Evolutionary conservation across 192 early-diverging fungal genomes (phyloP).

Genomic region (Podila horticola): DNA sequence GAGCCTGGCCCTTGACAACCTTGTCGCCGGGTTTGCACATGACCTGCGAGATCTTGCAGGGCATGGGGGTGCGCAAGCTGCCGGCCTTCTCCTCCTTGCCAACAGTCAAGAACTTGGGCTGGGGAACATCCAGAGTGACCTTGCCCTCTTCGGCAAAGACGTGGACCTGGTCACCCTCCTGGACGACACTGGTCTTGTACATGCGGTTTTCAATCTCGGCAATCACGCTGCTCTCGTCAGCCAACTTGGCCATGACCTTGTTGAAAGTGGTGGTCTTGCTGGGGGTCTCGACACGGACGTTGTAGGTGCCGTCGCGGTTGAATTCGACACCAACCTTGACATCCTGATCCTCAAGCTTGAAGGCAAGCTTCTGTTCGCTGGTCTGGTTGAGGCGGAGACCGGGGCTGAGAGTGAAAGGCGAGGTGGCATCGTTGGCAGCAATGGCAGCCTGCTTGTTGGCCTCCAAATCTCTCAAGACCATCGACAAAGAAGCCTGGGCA

Average conservation of each 20-base stretch:
- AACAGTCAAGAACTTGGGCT: conserved; percentile 63
- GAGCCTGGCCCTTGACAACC: conserved; percentile 81
- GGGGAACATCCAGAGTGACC: conserved; percentile 63
- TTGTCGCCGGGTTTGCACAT: conserved; percentile 72
- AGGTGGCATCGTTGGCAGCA: conserved; percentile 32
- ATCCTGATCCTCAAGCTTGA: conserved; percentile 48
- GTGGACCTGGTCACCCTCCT: conserved; percentile 58
- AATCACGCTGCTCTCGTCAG: conserved; percentile 61
- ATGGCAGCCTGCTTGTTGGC: conserved; percentile 39
- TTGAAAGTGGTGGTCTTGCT: conserved; percentile 46
- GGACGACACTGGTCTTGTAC: conserved; percentile 71
- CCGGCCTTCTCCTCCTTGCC: conserved; percentile 61
- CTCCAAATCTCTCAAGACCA: conserved; percentile 48
- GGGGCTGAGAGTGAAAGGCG: conserved; percentile 57
- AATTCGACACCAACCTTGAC: conserved; percentile 52
- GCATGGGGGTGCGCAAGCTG: conserved; percentile 92
- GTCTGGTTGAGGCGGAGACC: conserved; percentile 62
- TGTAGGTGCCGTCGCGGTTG: conserved; percentile 47
- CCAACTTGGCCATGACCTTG: conserved; percentile 53
- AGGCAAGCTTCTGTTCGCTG: conserved; percentile 37
- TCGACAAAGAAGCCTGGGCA: conserved; percentile 70
- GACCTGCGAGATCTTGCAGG: conserved; percentile 94
- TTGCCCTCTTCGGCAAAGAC: conserved; percentile 56
- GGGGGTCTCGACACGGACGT: conserved; percentile 49
- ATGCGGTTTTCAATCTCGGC: conserved; percentile 70